These are phyloP conservation scores for Trypanosoma caninum DNA, from an alignment of 208 protist genomes.

Conservation along the genomic window DNA sequence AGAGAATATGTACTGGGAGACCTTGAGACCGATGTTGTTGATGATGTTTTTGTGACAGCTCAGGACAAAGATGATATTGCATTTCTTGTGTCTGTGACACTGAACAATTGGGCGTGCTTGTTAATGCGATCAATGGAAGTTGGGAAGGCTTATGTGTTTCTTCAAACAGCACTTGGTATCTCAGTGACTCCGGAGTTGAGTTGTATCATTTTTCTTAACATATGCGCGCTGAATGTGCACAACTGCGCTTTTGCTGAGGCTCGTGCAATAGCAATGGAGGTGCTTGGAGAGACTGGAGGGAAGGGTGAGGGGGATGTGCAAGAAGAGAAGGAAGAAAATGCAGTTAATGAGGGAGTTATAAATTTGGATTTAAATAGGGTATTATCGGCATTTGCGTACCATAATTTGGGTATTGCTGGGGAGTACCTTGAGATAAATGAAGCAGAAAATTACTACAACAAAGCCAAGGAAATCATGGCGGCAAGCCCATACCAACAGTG, in stretches of 20 bases:
- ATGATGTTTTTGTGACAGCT: not conserved
- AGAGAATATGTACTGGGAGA: slow-evolving; percentile 4
- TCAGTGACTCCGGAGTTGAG: slow-evolving; percentile 7
- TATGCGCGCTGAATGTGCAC: slow-evolving; percentile 17
- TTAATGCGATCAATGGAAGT: slow-evolving; percentile 19
- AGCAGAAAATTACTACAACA: slow-evolving; percentile 9
- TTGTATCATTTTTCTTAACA: slow-evolving; percentile 21
- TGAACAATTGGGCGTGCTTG: slow-evolving; percentile 60
- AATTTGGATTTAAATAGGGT: slow-evolving; percentile 7
- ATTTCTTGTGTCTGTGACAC: slow-evolving; percentile 38
- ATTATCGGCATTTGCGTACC: slow-evolving; percentile 21
- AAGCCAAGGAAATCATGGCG: slow-evolving; percentile 4
- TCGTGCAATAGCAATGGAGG: slow-evolving; percentile 9
- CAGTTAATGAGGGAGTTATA: not conserved
- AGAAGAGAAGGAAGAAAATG: not conserved
- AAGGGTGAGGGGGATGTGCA: not conserved
- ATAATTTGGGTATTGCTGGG: slow-evolving; percentile 23
- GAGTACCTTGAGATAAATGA: slow-evolving; percentile 15
- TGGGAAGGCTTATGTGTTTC: slow-evolving; percentile 4
- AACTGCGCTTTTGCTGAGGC: slow-evolving; percentile 22
- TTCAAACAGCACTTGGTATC: slow-evolving; percentile 12
- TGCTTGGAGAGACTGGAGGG: slow-evolving; percentile 1
- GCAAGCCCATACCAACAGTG: slow-evolving; percentile 27
- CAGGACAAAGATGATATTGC: slow-evolving; percentile 24
- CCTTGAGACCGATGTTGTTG: not conserved